phyloP scores from a whole-genome alignment of 768 basidiomycete genomes.

The Naematelia encephala region DNA sequence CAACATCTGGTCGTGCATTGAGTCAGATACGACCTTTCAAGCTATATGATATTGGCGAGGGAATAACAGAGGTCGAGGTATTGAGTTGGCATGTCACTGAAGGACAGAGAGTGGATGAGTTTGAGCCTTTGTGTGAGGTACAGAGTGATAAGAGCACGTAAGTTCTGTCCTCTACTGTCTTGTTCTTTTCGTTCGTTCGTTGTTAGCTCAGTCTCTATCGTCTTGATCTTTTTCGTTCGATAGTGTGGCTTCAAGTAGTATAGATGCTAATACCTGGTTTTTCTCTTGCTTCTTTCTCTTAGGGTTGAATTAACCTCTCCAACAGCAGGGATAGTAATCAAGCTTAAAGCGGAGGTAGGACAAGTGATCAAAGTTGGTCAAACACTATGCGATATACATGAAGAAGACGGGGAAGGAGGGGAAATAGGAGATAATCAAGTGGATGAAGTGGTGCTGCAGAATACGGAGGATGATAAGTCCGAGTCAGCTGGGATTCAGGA shows the following conservation, averaged over 20 bases:
- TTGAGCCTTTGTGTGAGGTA: constrained; percentile 43
- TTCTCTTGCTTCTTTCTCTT: background rate
- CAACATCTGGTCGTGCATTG: no score
- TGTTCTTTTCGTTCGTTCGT: background rate
- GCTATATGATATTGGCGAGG: constrained; percentile 47
- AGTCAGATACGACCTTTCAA: constrained; percentile 39
- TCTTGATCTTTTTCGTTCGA: background rate
- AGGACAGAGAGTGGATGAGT: constrained; percentile 38
- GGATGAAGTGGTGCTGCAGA: constrained; percentile 2
- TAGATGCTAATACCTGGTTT: no score
- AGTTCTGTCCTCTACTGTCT: constrained; percentile 11
- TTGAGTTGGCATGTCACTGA: constrained; percentile 39
- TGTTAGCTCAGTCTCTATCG: background rate
- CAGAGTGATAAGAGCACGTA: constrained; percentile 47
- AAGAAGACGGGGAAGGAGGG: background rate
- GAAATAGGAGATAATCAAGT: constrained; percentile 6
- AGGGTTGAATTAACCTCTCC: constrained; percentile 44
- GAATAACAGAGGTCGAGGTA: constrained; percentile 45
- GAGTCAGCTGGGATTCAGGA: constrained; percentile 1
- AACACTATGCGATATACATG: constrained; percentile 37
- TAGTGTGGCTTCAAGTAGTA: background rate
- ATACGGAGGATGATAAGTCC: background rate
- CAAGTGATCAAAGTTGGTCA: constrained; percentile 37
- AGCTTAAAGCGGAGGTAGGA: constrained; percentile 22
- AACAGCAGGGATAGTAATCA: constrained; percentile 22